These are phyloP conservation scores for Luvunga scandens DNA, from an alignment of 345 rosid species.

Conservation along the genomic window DNA sequence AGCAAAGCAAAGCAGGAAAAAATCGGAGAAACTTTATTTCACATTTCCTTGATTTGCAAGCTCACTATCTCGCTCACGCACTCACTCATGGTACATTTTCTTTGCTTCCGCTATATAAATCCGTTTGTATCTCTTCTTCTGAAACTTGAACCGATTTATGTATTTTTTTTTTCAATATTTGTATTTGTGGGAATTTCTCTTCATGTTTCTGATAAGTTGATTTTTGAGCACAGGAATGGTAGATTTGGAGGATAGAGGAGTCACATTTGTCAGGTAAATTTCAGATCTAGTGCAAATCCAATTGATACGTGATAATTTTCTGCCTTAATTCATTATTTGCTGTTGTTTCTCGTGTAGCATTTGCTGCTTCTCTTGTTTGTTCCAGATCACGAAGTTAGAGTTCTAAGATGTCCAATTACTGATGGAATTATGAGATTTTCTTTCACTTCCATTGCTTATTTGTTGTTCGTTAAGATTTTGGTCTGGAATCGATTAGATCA, in stretches of 20 bases:
- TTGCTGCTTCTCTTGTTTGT: not conserved
- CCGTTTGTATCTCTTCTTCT: constrained; percentile 9
- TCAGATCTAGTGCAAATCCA: constrained; percentile 53
- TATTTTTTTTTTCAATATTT: not conserved
- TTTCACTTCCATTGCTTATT: not conserved
- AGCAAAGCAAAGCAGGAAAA: constrained; percentile 9
- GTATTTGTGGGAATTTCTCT: not conserved
- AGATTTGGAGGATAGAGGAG: constrained; percentile 34
- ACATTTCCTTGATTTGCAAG: constrained; percentile 37
- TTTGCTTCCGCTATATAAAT: not conserved
- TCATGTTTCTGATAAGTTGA: constrained; percentile 12
- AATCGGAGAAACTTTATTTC: constrained; percentile 21
- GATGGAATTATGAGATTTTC: not conserved
- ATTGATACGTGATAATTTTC: not conserved
- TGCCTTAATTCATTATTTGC: not conserved
- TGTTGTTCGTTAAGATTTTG: not conserved
- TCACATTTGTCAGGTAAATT: constrained; percentile 38
- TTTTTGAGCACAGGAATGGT: constrained; percentile 34
- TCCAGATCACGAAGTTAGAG: not conserved
- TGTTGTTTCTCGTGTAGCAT: not conserved
- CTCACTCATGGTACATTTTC: constrained; percentile 33
- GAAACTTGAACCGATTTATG: not conserved
- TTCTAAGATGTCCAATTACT: constrained; percentile 7
- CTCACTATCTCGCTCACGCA: constrained; percentile 19
- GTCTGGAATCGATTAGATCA: constrained; percentile 2